Conservation (phyloP, 2,329 filamentous ascomycete species). For the Colletotrichum melonis region DNA sequence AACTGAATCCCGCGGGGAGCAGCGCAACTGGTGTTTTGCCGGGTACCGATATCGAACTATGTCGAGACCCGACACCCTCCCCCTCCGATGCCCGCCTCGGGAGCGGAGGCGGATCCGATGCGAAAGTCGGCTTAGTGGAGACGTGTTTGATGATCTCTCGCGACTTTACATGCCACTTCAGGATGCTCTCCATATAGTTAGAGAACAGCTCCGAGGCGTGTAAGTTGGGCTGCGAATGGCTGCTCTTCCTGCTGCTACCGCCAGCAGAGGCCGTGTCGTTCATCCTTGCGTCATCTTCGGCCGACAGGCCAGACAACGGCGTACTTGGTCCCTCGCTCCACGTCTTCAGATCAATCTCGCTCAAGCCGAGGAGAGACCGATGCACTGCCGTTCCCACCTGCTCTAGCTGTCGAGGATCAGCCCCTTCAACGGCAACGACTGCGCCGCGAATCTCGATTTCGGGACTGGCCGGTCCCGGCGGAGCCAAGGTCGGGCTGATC, state of each 20-base stretch:
- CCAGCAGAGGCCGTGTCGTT: slow-evolving; percentile 16
- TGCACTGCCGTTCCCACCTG: slow-evolving; percentile 74
- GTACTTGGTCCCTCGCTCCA: slow-evolving; percentile 53
- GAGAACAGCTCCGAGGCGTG: slow-evolving; percentile 54
- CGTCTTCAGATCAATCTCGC: slow-evolving; percentile 53
- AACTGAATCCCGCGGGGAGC: slow-evolving; percentile 81
- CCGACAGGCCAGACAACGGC: slow-evolving; percentile 23
- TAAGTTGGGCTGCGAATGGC: slow-evolving; percentile 37
- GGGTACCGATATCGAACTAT: slow-evolving; percentile 13
- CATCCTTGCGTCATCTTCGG: slow-evolving; percentile 32
- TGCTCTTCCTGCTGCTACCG: slow-evolving; percentile 35
- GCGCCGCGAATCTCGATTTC: slow-evolving; percentile 71
- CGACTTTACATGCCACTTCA: slow-evolving; percentile 81
- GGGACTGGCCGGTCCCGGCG: slow-evolving; percentile 42
- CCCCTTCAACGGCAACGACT: slow-evolving; percentile 86
- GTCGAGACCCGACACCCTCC: slow-evolving; percentile 12
- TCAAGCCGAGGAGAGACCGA: slow-evolving; percentile 64
- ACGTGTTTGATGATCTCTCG: slow-evolving; percentile 72
- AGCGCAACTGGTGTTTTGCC: slow-evolving; percentile 76
- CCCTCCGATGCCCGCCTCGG: slow-evolving; percentile 31
- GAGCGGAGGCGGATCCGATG: slow-evolving; percentile 6
- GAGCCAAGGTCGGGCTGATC: slow-evolving; percentile 76
- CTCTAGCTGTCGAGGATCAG: slow-evolving; percentile 61
- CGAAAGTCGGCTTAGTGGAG: slow-evolving; percentile 42
- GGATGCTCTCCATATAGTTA: slow-evolving; percentile 75